Evolutionary conservation across 768 basidiomycete genomes (phyloP), one percentile per base, ranked within the genome.

Genomic region (Trametes coccinea): DNA sequence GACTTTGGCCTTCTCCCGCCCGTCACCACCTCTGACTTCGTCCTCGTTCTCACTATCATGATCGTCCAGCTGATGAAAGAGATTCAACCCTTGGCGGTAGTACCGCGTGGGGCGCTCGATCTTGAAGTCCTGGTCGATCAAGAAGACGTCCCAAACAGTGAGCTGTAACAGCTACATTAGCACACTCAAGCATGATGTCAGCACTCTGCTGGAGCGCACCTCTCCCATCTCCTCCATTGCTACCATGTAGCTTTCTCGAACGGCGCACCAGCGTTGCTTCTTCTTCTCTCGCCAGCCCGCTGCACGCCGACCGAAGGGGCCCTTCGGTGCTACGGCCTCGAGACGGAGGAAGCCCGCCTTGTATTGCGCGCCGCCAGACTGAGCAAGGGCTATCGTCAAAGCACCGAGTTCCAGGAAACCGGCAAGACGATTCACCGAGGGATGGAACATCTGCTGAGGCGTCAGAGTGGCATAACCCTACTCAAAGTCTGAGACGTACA

Each of bases 401-500:
- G 95, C 87, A 46, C 92, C 95, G 46, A 98, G 82, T 73, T 99
- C 97, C 49, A 99, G 82, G 74, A 98, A 99, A 5, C 87, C 87
- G 44, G 89, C 87, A 0, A 99, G 76, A 37, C 95, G 86, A 69
- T 98, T 98, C 1, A 93, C 84, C 22, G 93, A 86, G 0, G 95
- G 93, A 69, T 95, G 93, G 75, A 96, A 97, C 92, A 98, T 97
- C 95, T 96, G 51, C 29, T 51, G 14, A n/a, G 27, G 59, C 22
- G 14, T 49, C 41, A 61, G 44, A 2, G 14, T 31, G 30, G 4
- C 16, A 54, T 59, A 52, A 6, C 53, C 5, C 33, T 53, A 5
- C 16, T 44, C 27, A 53, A 29, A 16, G 43, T 8, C 52, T 33
- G 46, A 31, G 46, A 64, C 60, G 40, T 75, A 95, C 95, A 45